These are phyloP conservation scores for Cicer arietinum DNA, from an alignment of 306 rosid species.

Conservation along the genomic window DNA sequence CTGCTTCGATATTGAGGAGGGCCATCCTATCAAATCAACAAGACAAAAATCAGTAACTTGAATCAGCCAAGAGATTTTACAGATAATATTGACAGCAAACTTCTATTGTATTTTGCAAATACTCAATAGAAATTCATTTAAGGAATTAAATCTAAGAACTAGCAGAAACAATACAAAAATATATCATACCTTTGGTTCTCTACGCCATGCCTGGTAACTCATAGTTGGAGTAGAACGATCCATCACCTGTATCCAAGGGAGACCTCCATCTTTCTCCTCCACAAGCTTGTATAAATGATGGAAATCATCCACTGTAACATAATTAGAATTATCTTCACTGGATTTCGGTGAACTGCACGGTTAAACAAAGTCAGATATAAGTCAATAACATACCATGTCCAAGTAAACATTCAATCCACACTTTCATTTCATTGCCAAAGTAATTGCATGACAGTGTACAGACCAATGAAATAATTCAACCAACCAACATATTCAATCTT, in stretches of 20 bases:
- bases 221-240: slow-evolving; percentile 60
- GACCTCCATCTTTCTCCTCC: slow-evolving; percentile 69
- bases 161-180: background rate
- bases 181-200: slow-evolving; percentile 59
- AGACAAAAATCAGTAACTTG: background rate
- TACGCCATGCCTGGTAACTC: slow-evolving; percentile 64
- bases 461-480: background rate
- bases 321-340: slow-evolving; percentile 33
- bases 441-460: background rate
- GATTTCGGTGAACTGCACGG: slow-evolving; percentile 27
- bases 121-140: background rate
- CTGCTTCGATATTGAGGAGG: slow-evolving; percentile 69
- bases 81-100: background rate
- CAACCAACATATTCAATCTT: background rate
- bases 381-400: background rate
- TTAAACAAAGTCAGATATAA: slow-evolving; percentile 21
- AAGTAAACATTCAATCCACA: background rate
- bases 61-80: background rate
- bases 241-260: slow-evolving; percentile 65
- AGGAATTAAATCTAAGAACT: background rate
- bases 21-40: slow-evolving; percentile 51
- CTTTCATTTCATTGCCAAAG: background rate
- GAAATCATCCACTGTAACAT: slow-evolving; percentile 48
- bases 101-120: background rate
- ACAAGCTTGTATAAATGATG: slow-evolving; percentile 54